Evolutionary conservation across 2,329 filamentous ascomycete genomes (phyloP), one percentile per base, ranked within the genome.

Genomic region (Colletotrichum caudatum): DNA sequence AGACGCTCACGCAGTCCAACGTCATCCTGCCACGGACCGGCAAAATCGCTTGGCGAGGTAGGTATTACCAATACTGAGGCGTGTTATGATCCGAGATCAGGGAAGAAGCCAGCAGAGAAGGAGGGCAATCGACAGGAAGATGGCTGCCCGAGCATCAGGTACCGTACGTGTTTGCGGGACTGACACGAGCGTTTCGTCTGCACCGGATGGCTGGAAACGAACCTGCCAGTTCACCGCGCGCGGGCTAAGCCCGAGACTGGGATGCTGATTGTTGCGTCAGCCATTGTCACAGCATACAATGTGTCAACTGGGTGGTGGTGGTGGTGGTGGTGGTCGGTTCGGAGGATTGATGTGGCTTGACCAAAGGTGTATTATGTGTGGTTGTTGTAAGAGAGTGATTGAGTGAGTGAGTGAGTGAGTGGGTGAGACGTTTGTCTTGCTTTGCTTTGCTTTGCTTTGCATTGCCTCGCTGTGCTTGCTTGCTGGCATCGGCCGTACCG

Each of bases 261-360:
- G 44, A 64, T 60, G 69, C 39, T 35, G 54, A 59, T 48, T 48
- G 59, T 64, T 69, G 69, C 69, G 53, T 69, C 69, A 71, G 62
- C 53, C 37, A 46, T 59, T 60, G 59, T 71, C 59, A 60, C 59
- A 39, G 35, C 37, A 33, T 23, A 20, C n/a, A 23, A 23, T 37
- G 26, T 11, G 37, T 50, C n/a, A 12, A 53, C 11, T 50, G 29
- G 37, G 12, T 39, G 37, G 37, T 39, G 37, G 37, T 12, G 37
- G 37, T 12, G 37, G 37, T 3, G 51, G 4, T 6, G 61, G 37
- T 44, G 48, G 37, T n/a, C 35, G 56, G 37, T 29, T 59, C 23
- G n/a, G 6, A 14, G 6, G 39, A 23, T 29, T 41, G 7, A 53
- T 39, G 65, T 48, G 44, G 64, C 54, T 20, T 37, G 64, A 33